phyloP scores from a whole-genome alignment of 1,284 basidiomycete species.

The Moesziomyces parantarcticus region DNA sequence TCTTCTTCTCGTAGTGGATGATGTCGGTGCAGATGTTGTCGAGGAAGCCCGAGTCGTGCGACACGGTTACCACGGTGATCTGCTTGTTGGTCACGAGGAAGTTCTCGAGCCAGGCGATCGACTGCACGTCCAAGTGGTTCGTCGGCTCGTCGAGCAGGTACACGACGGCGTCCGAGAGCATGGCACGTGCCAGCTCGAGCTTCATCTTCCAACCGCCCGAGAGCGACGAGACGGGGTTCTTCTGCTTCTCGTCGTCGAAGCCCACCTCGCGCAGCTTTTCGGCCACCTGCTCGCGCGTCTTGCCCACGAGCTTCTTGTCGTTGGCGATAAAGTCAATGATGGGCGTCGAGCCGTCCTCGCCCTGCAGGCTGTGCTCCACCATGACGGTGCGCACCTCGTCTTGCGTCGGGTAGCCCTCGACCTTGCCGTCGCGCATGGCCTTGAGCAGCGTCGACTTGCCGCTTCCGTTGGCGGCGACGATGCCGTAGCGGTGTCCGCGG shows the following conservation, averaged over 20 bases:
- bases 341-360: conserved; percentile 83
- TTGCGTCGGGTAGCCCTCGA: conserved; percentile 91
- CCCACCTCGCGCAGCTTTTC: conserved; percentile 71
- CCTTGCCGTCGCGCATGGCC: conserved; percentile 92
- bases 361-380: conserved; percentile 95
- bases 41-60: conserved; percentile 97
- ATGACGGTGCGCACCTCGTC: conserved; percentile 87
- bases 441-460: conserved; percentile 98
- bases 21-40: conserved; percentile 98
- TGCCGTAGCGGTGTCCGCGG: conserved; percentile 88
- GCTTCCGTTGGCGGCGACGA: conserved; percentile 93
- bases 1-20: conserved; percentile 96
- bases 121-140: conserved; percentile 79
- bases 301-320: conserved; percentile 71
- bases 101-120: conserved; percentile 92
- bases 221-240: conserved; percentile 85
- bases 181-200: conserved; percentile 76
- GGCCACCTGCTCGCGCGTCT: conserved; percentile 58
- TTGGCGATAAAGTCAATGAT: conserved; percentile 89
- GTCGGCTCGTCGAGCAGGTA: conserved; percentile 92
- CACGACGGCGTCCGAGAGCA: conserved; percentile 77
- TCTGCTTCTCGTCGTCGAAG: conserved; percentile 87
- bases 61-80: conserved; percentile 89
- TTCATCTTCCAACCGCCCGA: conserved; percentile 99
- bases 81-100: conserved; percentile 72